Evolutionary conservation across 108 stramenopile genomes (phyloP).

Genomic region (Skeletonema menzelii): DNA sequence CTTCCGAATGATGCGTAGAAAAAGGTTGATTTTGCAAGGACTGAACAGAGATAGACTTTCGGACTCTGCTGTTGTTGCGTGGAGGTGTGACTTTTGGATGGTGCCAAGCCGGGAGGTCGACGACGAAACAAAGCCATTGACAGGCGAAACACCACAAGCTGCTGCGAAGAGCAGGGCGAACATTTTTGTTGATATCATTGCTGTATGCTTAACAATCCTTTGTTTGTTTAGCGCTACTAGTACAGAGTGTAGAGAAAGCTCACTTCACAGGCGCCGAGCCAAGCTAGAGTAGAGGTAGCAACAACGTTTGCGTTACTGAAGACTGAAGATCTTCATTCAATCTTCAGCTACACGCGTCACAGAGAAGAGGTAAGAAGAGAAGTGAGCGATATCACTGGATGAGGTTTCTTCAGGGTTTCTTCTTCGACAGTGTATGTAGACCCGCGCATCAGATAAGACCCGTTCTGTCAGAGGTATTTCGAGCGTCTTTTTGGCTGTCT

Average conservation of each 20-base stretch:
- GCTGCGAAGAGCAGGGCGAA: not conserved
- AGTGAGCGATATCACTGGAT: too few species aligned
- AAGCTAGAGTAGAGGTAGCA: too few species aligned
- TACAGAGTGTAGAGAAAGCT: too few species aligned
- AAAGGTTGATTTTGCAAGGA: conserved; percentile 96
- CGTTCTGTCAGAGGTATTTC: too few species aligned
- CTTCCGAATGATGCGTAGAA: conserved; percentile 94
- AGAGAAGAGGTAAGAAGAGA: not conserved
- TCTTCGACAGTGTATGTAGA: too few species aligned
- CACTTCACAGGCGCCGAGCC: too few species aligned
- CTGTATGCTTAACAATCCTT: not conserved
- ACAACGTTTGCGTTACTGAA: too few species aligned
- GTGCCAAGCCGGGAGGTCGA: not conserved
- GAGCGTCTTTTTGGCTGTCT: too few species aligned
- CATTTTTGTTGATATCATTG: not conserved
- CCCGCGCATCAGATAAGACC: too few species aligned
- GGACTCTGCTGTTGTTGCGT: conserved; percentile 1
- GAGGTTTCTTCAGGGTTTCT: too few species aligned
- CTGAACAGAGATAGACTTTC: conserved; percentile 69
- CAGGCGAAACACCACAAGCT: not conserved
- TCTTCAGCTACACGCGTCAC: not conserved
- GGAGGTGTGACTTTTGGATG: not conserved
- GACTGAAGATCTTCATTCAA: not conserved
- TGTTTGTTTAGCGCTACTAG: too few species aligned
- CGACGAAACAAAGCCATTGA: not conserved